Percentiles rank a stretch among this genome's conserved stretches.
These are phyloP conservation scores for Melampsora abietis-canadensis DNA, from an alignment of 1,284 basidiomycete genomes.

Conservation along the genomic window DNA sequence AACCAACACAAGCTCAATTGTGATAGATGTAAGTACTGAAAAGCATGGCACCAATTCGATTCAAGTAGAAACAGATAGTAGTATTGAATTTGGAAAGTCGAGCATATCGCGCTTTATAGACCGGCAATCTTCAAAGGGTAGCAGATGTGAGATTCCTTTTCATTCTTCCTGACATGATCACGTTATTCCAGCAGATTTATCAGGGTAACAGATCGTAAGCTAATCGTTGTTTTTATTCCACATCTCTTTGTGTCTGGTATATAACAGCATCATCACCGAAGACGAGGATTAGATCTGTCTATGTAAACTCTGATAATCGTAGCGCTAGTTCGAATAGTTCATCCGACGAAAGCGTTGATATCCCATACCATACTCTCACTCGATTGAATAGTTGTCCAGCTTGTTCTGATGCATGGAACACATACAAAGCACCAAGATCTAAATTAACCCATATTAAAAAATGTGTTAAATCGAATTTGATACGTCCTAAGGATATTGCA, in stretches of 20 bases:
- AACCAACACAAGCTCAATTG: not conserved
- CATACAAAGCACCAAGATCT: constrained; percentile 24
- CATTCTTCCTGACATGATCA: no score
- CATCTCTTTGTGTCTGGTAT: no score
- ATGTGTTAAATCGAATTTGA: constrained; percentile 11
- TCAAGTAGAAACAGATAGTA: not conserved
- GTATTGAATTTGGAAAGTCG: not conserved
- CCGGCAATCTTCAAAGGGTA: not conserved
- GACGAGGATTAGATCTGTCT: not conserved
- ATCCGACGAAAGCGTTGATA: not conserved
- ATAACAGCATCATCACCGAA: no score
- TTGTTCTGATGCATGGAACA: constrained; percentile 18
- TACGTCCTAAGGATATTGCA: not conserved
- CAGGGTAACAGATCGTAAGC: no score
- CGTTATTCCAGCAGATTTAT: no score
- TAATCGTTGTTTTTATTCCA: no score
- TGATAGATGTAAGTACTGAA: not conserved
- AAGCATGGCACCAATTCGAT: not conserved
- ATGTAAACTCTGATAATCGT: not conserved
- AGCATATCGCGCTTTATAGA: not conserved
- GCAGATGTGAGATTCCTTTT: not conserved
- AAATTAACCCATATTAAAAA: constrained; percentile 28
- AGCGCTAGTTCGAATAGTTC: not conserved
- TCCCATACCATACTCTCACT: constrained; percentile 20
- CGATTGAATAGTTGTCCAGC: constrained; percentile 21